phyloP scores from a whole-genome alignment of 345 rosid species.

The Corymbia maculata region DNA sequence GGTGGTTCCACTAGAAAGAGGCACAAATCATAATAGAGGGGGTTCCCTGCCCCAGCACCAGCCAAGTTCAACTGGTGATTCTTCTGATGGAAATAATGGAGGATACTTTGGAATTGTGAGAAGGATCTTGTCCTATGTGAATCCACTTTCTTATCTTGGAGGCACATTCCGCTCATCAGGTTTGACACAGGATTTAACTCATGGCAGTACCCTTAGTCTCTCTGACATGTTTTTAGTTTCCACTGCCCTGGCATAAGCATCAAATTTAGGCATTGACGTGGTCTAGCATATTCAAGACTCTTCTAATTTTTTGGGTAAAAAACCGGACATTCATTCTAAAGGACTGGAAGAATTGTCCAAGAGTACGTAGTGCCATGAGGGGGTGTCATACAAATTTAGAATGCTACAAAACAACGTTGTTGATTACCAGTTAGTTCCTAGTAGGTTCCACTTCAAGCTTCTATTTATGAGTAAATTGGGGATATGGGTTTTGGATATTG shows the following conservation, averaged over 20 bases:
- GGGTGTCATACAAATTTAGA: background rate
- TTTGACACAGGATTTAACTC: constrained; percentile 28
- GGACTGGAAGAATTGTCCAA: background rate
- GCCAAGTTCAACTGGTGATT: constrained; percentile 9
- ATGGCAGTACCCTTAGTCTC: constrained; percentile 37
- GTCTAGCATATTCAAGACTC: background rate
- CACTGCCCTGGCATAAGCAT: background rate
- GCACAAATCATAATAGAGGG: constrained; percentile 24
- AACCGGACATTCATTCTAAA: background rate
- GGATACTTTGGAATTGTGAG: constrained; percentile 54
- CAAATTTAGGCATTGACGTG: background rate
- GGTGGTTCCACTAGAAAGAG: constrained; percentile 50
- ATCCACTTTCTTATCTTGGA: constrained; percentile 74
- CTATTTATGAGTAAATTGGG: background rate
- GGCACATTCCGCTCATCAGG: constrained; percentile 32
- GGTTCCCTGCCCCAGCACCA: constrained; percentile 18
- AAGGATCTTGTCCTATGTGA: constrained; percentile 51
- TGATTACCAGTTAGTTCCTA: background rate
- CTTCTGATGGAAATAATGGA: constrained; percentile 26
- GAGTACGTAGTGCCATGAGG: background rate
- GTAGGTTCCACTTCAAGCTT: background rate
- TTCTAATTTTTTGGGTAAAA: background rate
- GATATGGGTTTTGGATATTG: background rate
- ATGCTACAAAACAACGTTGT: background rate
- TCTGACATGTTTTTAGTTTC: background rate